Evolutionary conservation across 352 stramenopile genomes (phyloP).

Genomic region (Pythium aristosporum): DNA sequence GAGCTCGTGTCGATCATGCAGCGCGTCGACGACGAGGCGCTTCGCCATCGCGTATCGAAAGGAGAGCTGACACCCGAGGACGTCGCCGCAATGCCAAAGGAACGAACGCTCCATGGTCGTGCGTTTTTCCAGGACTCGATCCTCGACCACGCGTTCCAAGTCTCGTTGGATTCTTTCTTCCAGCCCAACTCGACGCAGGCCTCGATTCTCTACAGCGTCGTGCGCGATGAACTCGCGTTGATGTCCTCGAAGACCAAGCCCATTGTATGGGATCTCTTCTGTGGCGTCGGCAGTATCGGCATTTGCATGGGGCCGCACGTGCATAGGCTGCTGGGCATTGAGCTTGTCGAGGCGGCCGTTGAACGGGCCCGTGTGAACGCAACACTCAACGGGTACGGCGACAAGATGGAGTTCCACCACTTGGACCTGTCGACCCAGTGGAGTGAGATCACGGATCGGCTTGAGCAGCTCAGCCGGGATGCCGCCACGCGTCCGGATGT

Average conservation of each 20-base stretch:
- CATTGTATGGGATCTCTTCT: conserved; percentile 80
- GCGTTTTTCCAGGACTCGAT: conserved; percentile 60
- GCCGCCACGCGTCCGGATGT: conserved; percentile 40
- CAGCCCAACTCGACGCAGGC: conserved; percentile 71
- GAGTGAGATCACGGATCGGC: conserved; percentile 37
- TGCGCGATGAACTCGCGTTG: conserved; percentile 39
- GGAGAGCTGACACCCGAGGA: background rate
- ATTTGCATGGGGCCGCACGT: conserved; percentile 62
- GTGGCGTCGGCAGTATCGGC: conserved; percentile 75
- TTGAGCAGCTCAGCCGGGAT: conserved; percentile 20
- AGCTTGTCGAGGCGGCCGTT: conserved; percentile 61
- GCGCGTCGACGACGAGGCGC: conserved; percentile 54
- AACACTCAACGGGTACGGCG: conserved; percentile 52
- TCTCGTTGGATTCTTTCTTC: conserved; percentile 80
- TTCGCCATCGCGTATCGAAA: conserved; percentile 36
- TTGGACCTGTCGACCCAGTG: conserved; percentile 59
- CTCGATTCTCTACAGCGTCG: conserved; percentile 51
- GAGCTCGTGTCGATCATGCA: conserved; percentile 64
- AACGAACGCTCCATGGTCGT: conserved; percentile 46
- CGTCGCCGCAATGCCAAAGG: background rate
- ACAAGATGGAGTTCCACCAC: conserved; percentile 64
- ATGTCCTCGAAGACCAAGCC: conserved; percentile 27
- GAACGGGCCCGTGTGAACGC: conserved; percentile 56
- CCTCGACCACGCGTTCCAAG: conserved; percentile 52
- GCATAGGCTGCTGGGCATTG: conserved; percentile 59